These are phyloP conservation scores for Panaeolus papilionaceus DNA, from an alignment of 768 basidiomycete species.

Conservation along the genomic window DNA sequence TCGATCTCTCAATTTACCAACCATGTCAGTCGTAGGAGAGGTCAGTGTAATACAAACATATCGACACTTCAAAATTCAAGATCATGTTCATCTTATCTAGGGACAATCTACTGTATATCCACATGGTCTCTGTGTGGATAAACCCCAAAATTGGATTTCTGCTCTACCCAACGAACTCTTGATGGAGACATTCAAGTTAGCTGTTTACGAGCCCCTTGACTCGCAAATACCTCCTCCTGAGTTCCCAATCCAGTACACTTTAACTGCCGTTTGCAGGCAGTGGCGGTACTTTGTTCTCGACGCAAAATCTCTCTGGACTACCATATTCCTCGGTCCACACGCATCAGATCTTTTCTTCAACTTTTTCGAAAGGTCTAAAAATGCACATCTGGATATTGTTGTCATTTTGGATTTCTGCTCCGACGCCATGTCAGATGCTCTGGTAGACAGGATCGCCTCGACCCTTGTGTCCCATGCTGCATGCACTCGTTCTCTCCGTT, in stretches of 20 bases:
- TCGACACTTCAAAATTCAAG: not conserved
- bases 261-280: conserved; percentile 34
- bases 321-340: conserved; percentile 26
- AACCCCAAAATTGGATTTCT: not conserved
- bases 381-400: conserved; percentile 25
- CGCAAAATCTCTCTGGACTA: conserved; percentile 37
- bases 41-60: not conserved
- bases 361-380: conserved; percentile 37
- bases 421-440: not conserved
- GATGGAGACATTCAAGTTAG: conserved; percentile 17
- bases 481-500: not conserved
- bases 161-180: conserved; percentile 21
- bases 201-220: not conserved
- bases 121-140: not conserved
- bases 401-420: not conserved
- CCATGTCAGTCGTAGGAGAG: not conserved
- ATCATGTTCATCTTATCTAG: not conserved
- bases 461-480: not conserved
- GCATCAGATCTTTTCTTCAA: conserved; percentile 19
- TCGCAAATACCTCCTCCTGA: not conserved
- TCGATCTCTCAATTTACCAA: not conserved
- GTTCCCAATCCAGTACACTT: conserved; percentile 21
- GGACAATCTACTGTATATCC: not conserved
- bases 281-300: conserved; percentile 34
- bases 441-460: not conserved